These are phyloP conservation scores for Plasmodium relictum DNA, from an alignment of 169 alveolate species.

Conservation along the genomic window DNA sequence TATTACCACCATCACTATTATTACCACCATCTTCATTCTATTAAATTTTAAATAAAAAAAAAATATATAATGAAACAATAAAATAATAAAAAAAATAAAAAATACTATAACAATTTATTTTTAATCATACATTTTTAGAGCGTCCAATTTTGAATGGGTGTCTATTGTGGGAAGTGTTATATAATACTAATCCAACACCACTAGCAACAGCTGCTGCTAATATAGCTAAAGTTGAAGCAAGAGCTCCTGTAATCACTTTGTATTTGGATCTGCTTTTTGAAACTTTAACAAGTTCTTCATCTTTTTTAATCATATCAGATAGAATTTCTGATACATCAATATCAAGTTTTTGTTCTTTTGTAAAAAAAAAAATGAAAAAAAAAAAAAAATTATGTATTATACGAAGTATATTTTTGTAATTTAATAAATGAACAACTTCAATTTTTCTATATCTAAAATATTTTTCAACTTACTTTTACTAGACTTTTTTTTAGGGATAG, in stretches of 20 bases:
- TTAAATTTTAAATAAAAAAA: no score
- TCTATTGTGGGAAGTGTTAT: slow-evolving; percentile 35
- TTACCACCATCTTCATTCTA: no score
- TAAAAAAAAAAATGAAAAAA: not conserved
- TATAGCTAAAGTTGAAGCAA: slow-evolving; percentile 47
- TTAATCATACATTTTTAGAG: not conserved
- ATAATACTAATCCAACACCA: slow-evolving; percentile 63
- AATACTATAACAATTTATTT: not conserved
- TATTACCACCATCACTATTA: no score
- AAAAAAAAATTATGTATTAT: not conserved
- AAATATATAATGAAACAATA: no score
- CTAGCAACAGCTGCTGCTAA: slow-evolving; percentile 33
- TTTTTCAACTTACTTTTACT: slow-evolving; percentile 22
- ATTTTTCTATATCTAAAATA: not conserved
- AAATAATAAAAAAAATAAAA: no score
- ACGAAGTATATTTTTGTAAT: not conserved
- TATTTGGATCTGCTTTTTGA: slow-evolving; percentile 19
- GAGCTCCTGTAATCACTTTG: slow-evolving; percentile 2
- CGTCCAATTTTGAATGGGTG: slow-evolving; percentile 36
- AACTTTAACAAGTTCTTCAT: slow-evolving; percentile 34
- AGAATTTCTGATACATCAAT: slow-evolving; percentile 49
- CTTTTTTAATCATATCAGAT: slow-evolving; percentile 53
- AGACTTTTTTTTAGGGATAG: not conserved
- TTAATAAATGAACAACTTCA: not conserved
- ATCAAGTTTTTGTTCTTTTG: slow-evolving; percentile 41